Evolutionary conservation across 2,329 filamentous ascomycete genomes (phyloP), one percentile per base, ranked within the genome.

Genomic region (Beauveria pseudobassiana): DNA sequence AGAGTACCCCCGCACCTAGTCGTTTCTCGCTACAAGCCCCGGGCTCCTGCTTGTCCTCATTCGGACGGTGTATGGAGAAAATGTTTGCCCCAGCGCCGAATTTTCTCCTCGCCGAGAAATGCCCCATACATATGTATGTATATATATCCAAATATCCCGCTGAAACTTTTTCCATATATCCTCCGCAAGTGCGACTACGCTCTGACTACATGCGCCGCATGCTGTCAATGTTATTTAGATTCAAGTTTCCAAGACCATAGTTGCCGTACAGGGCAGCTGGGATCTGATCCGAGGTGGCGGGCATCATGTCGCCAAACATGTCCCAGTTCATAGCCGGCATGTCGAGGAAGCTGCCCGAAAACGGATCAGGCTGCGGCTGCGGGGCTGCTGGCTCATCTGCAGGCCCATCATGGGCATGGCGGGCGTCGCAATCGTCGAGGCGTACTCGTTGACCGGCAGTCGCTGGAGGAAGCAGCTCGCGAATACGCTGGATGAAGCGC

Each of bases 401-500:
- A 63, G n/a, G 43, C 51, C 62, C 48, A 38, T 26, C 52, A 60
- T 60, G 43, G 62, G 56, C 45, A 60, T 58, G 38, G 56, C 53
- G 5, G 56, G 57, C 22, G 62, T 52, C 22, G 54, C 24, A 28
- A 20, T 59, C 26, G 48, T 49, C 43, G 59, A 48, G 48, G 53
- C 14, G 42, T 20, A 1, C 34, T 20, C 8, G 50, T 48, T 3
- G 60, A 62, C 12, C 61, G 61, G 48, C 61, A 52, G 42, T 62
- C 61, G 48, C 54, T 53, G 7, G 61, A 58, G 4, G 77, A 26
- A 83, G 69, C 22, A 74, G 66, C 1, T 74, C 69, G 48, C 75
- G 77, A 12, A 85, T 72, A 45, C 73, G 78, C 20, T 70, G 66
- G 43, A 86, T 76, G 52, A 76, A 84, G 4, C 65, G 65, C 0